Evolutionary conservation across 1,284 basidiomycete species (phyloP).

Genomic region (Puccinia hordei): DNA sequence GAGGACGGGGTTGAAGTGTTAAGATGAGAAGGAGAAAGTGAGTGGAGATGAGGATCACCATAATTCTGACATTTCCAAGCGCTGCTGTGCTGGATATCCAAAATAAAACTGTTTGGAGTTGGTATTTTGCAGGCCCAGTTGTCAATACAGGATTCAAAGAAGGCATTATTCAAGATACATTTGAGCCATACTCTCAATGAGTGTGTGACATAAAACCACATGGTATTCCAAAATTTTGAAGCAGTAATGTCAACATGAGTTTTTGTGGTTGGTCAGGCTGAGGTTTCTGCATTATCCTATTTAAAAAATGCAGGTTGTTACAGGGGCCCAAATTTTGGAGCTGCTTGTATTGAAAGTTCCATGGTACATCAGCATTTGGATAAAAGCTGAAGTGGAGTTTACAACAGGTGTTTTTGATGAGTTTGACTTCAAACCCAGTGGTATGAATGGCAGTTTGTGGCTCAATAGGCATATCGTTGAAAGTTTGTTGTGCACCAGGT

Average conservation of each 20-base stretch:
- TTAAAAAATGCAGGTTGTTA: background rate
- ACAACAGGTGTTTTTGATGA: background rate
- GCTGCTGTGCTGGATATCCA: background rate
- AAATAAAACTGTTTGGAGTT: background rate
- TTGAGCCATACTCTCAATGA: slow-evolving; percentile 4
- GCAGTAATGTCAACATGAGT: background rate
- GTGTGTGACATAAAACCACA: background rate
- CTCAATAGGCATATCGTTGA: background rate
- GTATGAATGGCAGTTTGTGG: too few species aligned
- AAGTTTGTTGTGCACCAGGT: background rate
- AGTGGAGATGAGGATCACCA: too few species aligned
- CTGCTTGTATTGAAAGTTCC: background rate
- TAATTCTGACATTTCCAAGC: too few species aligned
- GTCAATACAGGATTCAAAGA: background rate
- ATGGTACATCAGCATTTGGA: background rate
- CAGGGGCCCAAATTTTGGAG: background rate
- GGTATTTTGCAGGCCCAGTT: background rate
- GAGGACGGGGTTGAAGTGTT: too few species aligned
- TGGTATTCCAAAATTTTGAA: background rate
- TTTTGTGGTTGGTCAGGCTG: background rate
- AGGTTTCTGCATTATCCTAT: background rate
- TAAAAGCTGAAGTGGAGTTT: background rate
- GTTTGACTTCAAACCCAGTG: too few species aligned
- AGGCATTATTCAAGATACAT: background rate
- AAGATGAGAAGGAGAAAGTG: too few species aligned